Percentiles rank a stretch among this genome's conserved stretches.
Conservation (phyloP, 257 asterid genomes). For the Penstemon newberryi region DNA sequence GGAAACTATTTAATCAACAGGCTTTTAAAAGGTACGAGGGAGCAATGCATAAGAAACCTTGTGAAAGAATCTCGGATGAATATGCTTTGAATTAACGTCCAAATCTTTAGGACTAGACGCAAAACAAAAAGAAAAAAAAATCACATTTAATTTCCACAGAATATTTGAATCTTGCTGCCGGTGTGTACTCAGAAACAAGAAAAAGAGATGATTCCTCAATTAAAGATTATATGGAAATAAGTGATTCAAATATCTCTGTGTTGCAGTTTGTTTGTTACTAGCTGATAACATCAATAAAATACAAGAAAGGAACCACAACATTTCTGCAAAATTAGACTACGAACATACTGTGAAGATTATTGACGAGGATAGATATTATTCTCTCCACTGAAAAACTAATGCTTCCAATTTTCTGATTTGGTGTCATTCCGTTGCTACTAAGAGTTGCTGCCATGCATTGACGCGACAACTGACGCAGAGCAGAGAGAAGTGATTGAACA, state of each 20-base stretch:
- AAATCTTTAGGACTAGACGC: conserved; percentile 13
- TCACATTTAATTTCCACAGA: conserved; percentile 5
- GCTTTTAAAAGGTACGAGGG: neutral
- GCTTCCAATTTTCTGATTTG: conserved; percentile 82
- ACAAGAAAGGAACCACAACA: conserved; percentile 28
- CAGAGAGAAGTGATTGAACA: conserved; percentile 91
- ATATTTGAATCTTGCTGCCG: neutral
- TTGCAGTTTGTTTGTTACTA: conserved; percentile 23
- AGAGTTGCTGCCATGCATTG: conserved; percentile 69
- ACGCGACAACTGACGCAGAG: conserved; percentile 80
- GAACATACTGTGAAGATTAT: conserved; percentile 89
- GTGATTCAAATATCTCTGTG: conserved; percentile 4
- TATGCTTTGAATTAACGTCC: neutral
- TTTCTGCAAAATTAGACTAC: conserved; percentile 26
- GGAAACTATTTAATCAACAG: conserved; percentile 10
- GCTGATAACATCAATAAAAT: conserved; percentile 14
- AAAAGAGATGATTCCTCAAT: conserved; percentile 10
- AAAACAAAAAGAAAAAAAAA: conserved; percentile 15
- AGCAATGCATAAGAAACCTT: conserved; percentile 4
- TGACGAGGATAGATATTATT: conserved; percentile 78
- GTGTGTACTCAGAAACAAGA: conserved; percentile 17
- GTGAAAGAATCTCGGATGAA: conserved; percentile 6
- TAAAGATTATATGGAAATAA: conserved; percentile 13
- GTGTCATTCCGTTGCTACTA: conserved; percentile 67
- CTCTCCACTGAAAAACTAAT: conserved; percentile 86